Percentiles rank a stretch among this genome's conserved stretches.
phyloP scores from a whole-genome alignment of 352 stramenopile species.

The Pythium pyrilobum region DNA sequence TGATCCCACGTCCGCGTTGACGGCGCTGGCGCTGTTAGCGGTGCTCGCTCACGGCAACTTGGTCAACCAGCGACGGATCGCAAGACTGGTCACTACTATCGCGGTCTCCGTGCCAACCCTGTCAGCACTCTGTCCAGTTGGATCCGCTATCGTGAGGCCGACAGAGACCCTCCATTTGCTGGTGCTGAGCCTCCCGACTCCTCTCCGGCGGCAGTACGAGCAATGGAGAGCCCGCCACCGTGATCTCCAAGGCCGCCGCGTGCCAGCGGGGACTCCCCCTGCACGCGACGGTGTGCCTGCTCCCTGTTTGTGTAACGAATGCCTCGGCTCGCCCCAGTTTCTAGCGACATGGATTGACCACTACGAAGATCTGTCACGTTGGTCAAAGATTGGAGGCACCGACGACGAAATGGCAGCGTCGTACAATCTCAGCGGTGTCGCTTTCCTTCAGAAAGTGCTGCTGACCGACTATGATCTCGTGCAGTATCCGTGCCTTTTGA shows the following conservation, averaged over 20 bases:
- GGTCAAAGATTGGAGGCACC: slow-evolving; percentile 4
- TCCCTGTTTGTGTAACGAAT: slow-evolving; percentile 49
- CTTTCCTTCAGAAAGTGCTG: slow-evolving; percentile 8
- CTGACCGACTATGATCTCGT: not conserved
- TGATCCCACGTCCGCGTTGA: slow-evolving; percentile 20
- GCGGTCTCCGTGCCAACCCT: slow-evolving; percentile 7
- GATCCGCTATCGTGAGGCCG: too few species aligned
- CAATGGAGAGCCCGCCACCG: slow-evolving; percentile 37
- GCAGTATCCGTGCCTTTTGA: not conserved
- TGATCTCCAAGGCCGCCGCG: slow-evolving; percentile 23
- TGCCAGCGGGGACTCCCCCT: slow-evolving; percentile 36
- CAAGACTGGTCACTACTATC: slow-evolving; percentile 26
- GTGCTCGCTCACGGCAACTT: slow-evolving; percentile 27
- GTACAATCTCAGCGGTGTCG: not conserved
- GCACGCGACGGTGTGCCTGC: slow-evolving; percentile 30
- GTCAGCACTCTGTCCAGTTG: too few species aligned
- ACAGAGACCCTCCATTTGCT: not conserved
- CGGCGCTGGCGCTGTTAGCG: slow-evolving; percentile 24
- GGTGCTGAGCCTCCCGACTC: slow-evolving; percentile 7
- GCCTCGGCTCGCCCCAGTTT: slow-evolving; percentile 39
- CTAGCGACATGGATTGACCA: slow-evolving; percentile 48
- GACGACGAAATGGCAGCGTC: not conserved
- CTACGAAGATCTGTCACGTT: slow-evolving; percentile 45
- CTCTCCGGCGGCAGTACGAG: slow-evolving; percentile 21
- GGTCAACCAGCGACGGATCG: slow-evolving; percentile 40